These are phyloP conservation scores for Cryptococcus wingfieldii DNA, from an alignment of 1,284 basidiomycete genomes.

Conservation along the genomic window DNA sequence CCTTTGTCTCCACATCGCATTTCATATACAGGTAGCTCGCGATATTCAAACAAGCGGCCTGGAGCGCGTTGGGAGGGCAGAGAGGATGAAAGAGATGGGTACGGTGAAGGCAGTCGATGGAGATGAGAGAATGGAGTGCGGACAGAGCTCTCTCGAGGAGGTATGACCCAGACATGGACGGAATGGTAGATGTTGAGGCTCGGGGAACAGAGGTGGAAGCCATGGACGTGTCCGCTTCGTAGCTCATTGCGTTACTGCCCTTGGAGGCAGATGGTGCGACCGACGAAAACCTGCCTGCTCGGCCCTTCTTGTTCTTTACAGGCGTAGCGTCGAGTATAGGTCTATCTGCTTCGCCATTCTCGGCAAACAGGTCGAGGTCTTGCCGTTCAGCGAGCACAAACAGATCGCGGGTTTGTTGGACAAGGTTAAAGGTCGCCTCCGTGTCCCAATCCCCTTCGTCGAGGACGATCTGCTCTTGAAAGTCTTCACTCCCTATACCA, in stretches of 20 bases:
- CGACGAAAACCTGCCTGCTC: conserved; percentile 26
- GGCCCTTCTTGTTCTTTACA: conserved; percentile 16
- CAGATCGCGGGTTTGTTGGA: conserved; percentile 40
- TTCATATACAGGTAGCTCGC: conserved; percentile 47
- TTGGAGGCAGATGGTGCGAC: conserved; percentile 13
- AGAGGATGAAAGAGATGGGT: conserved; percentile 26
- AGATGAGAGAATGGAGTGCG: conserved; percentile 20
- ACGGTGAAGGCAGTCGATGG: conserved; percentile 32
- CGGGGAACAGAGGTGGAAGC: conserved; percentile 14
- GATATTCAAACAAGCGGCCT: conserved; percentile 45
- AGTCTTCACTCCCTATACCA: conserved; percentile 23
- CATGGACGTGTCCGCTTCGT: neutral
- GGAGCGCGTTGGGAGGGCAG: conserved; percentile 37
- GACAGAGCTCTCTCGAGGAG: conserved; percentile 23
- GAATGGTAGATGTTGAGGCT: neutral
- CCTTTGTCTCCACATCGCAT: conserved; percentile 41
- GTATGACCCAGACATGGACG: conserved; percentile 5
- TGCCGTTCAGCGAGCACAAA: conserved; percentile 33
- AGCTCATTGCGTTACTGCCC: neutral
- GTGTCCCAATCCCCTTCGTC: conserved; percentile 33
- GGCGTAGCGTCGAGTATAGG: conserved; percentile 9
- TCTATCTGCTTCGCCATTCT: conserved; percentile 6
- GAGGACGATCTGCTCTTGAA: conserved; percentile 19
- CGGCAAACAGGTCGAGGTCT: conserved; percentile 29
- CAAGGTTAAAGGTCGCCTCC: conserved; percentile 30